Conservation (phyloP, 2,329 filamentous ascomycete genomes). For the Trichoderma brevicompactum region DNA sequence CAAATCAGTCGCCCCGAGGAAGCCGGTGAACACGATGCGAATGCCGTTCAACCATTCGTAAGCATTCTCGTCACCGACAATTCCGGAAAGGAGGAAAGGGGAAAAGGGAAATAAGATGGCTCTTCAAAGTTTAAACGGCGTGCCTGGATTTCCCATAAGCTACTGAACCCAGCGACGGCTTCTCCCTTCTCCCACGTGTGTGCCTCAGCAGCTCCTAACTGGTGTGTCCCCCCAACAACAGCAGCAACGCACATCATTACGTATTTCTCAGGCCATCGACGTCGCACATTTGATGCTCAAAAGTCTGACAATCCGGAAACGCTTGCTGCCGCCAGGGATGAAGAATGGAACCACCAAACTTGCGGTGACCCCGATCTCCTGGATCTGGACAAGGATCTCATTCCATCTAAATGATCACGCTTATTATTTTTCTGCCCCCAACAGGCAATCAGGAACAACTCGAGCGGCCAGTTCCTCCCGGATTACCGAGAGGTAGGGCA, state of each 20-base stretch:
- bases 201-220: conserved; percentile 17
- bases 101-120: not conserved
- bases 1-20: not conserved
- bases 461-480: not conserved
- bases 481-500: conserved; percentile 1
- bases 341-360: not conserved
- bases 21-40: conserved; percentile 11
- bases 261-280: conserved; percentile 8
- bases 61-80: not conserved
- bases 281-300: conserved; percentile 19
- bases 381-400: conserved; percentile 19
- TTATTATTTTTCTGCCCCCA: not conserved
- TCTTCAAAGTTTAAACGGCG: conserved; percentile 4
- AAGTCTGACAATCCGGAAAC: conserved; percentile 4
- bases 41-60: not conserved
- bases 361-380: conserved; percentile 22
- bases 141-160: conserved; percentile 13
- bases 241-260: conserved; percentile 11
- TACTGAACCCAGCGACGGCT: not conserved
- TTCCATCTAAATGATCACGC: conserved; percentile 6
- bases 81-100: not conserved
- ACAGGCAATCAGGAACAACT: conserved; percentile 15
- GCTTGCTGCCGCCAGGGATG: not conserved
- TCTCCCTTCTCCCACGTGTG: conserved; percentile 16
- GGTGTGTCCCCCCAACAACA: not conserved